Evolutionary conservation across 2,329 filamentous ascomycete species (phyloP), one percentile per base, ranked within the genome.

Genomic region (Phoma sp.): DNA sequence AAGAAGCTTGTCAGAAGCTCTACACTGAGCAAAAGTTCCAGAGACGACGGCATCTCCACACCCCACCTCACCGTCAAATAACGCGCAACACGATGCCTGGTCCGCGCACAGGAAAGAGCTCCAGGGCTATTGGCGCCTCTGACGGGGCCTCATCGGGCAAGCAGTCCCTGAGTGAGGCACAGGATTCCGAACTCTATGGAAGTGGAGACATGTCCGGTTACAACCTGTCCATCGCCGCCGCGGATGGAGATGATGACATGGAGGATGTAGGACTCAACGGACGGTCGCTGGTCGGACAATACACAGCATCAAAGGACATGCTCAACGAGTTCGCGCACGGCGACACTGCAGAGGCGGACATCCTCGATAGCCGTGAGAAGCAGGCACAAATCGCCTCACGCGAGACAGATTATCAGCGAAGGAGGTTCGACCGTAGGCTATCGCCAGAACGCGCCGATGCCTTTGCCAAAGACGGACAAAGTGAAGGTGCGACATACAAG

Each of bases 401-500:
- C 68, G 93, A 98, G 80, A 96, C 92, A 60, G 93, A 98, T 71
- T 99, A 99, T 74, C 96, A 99, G 78, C 96, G 96, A 78, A 90
- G 93, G 62, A 87, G 93, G 55, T 96, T 96, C 75, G 88, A 96
- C 73, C 91, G 95, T 58, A 69, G 75, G 40, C 82, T 98, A 59
- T 95, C 91, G 22, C 92, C 93, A 4, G 92, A 90, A 7, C 87
- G 91, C 68, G 90, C 88, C 58, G 92, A 96, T 72, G 88, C 91
- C 27, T 96, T 96, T 70, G 89, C 90, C 24, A 85, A 88, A 60
- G 90, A 93, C 70, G 80, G 85, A 59, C 84, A 86, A 54, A 85
- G 85, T 50, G 88, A 92, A 63, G 91, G 90, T 14, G 82, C 89
- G 58, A 93, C 86, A 56, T 99, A 98, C 73, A 86, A 90, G 65